Base-by-base conservation (phyloP, 495 filamentous ascomycete genomes). In the Cercophora scortea region DNA sequence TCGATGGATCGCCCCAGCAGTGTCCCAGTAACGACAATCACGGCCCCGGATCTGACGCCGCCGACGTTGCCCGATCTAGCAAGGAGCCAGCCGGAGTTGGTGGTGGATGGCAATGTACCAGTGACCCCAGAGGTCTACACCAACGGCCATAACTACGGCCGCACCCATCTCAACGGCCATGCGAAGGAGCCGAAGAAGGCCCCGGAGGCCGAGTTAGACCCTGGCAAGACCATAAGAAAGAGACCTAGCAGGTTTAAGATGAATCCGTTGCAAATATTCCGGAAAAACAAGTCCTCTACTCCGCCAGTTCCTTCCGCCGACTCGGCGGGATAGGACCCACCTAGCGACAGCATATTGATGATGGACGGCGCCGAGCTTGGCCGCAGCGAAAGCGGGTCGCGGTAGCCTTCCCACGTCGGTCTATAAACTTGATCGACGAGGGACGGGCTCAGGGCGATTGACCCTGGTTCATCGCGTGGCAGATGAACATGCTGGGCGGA, bases 1-100 rank as follows among this genome's bases (percentile, higher is more conserved):
- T 78, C 75, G 6, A 45, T 70, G 34, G 73, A 77, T 42, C 68
- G 69, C 5, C 64, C 70, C 6, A 63, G 59, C 38, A 69, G 68
- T 47, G 60, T 70, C 10, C 71, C 71, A 3, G 66, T 63, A 32
- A 67, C 69, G 3, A 68, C 59, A 46, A 56, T 74, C 17, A 69
- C 63, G 9, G 63, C 64, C 9, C 65, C 71, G 7, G 71, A 74
- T 43, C 66, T 65, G 9, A 58, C 54, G 0, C 56, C 57, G n/a
- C 61, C 59, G 19, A 55, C 13, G 25, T 25, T 52, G 6, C 55
- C 65, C 12, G 61, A 58, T 12, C 59, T 62, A 5, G 39, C 56
- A 39, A 62, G 55, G 48, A 57, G 61, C 53, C 58, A 60, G 10
- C 36, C 59, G 6, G 59, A 61, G 7, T 6, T 56, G 7, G 57